Base-by-base conservation (phyloP, 2,329 filamentous ascomycete species). In the Metarhizium robertsii region DNA sequence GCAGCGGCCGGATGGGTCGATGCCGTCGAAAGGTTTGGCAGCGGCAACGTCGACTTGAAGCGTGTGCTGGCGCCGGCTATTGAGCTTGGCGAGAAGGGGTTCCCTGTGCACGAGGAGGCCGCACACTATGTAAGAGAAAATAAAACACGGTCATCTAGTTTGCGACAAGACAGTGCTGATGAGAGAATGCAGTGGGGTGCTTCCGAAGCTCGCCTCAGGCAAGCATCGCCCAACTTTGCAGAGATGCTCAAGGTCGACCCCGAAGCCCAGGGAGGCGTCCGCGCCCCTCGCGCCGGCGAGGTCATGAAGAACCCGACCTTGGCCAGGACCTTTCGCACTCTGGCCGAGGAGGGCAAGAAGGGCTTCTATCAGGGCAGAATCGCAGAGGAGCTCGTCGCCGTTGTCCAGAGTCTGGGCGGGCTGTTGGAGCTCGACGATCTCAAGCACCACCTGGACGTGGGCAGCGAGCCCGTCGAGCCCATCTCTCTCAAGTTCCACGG, bases 1-100 rank as follows among this genome's bases (percentile, higher is more conserved):
- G 92, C 94, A 2, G 84, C 94, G 0, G 94, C 91, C 0, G 94
- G 92, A 1, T 99, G 94, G 94, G 85, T 89, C 29, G 94, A 99
- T 69, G 86, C 88, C 0, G 79, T 96, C 1, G 86, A 92, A 70
- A 84, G 83, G 54, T 96, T 97, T 66, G 94, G 94, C 16, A 96
- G 92, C 68, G 90, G 90, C 2, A 95, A 87, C 67, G 64, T 97
- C 14, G 83, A 77, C 8, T 63, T 97, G 72, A 81, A 83, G 61
- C 84, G 95, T 64, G 85, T 97, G 56, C 75, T 99, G 11, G 79
- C 75, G 5, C 92, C 94, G 0, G 94, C 91, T 0, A 92, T 95
- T 59, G 83, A 87, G 65, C 74, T 97, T 40, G 94, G 85, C 5
- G 92, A 97, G 69, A 81, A 89, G 56, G 94, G 94, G 0, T 96